Evolutionary conservation across 805 yeast genomes (phyloP).

Genomic region (Saturnispora ahearnii): DNA sequence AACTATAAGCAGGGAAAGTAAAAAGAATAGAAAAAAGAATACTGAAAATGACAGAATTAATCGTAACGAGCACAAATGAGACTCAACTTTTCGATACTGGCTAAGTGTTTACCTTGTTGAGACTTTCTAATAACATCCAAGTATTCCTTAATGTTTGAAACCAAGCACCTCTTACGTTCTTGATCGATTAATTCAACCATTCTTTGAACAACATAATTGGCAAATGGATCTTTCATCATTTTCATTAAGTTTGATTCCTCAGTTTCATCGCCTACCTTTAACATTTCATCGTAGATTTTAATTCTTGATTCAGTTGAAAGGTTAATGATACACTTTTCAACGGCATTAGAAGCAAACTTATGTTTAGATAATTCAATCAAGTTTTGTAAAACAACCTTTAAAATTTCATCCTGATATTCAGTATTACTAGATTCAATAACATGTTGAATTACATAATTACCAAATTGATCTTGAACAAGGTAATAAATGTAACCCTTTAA

Average conservation of each 20-base stretch:
- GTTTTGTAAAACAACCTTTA: constrained; percentile 55
- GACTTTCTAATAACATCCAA: constrained; percentile 63
- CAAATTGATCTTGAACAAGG: constrained; percentile 91
- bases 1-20: constrained; percentile 1
- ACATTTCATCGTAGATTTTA: constrained; percentile 55
- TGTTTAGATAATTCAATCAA: constrained; percentile 79
- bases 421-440: constrained; percentile 75
- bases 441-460: constrained; percentile 96
- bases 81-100: constrained; percentile 68
- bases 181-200: constrained; percentile 75
- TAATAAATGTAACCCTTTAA: constrained; percentile 62
- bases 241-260: constrained; percentile 67
- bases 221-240: constrained; percentile 98
- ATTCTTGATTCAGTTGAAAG: constrained; percentile 58
- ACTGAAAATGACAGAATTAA: not conserved
- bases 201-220: constrained; percentile 94
- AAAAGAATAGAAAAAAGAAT: not conserved
- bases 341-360: constrained; percentile 96
- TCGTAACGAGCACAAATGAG: constrained; percentile 40
- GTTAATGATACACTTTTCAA: constrained; percentile 80
- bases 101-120: constrained; percentile 72
- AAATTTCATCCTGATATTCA: constrained; percentile 48
- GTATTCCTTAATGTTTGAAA: constrained; percentile 69
- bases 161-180: constrained; percentile 58
- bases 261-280: constrained; percentile 45